Evolutionary conservation across 2,329 filamentous ascomycete genomes (phyloP), one percentile per base, ranked within the genome.

Genomic region (Aspergillus sp.): DNA sequence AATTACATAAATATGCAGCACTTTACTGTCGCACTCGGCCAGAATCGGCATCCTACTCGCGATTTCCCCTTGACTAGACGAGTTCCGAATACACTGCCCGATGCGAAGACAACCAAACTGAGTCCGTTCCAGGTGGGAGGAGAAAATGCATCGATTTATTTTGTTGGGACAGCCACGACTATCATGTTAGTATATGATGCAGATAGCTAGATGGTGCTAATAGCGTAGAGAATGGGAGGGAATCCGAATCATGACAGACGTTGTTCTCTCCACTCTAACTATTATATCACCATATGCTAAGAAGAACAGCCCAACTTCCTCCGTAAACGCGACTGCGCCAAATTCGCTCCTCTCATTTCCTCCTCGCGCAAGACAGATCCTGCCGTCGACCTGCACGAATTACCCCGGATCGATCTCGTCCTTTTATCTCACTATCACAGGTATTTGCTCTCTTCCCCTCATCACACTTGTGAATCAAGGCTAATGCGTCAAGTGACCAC

Each of bases 391-490:
- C 58, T 85, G 5, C 70, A 81, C 38, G 69, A 79, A 27, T 65
- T 85, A 1, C 82, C 82, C 1, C 67, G 72, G 2, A 70, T 85
- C 13, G 79, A 85, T 56, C 65, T 71, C 1, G 72, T 86, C 2
- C 66, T 85, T 29, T 65, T 86, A 2, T 81, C 76, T 2, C 81
- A 85, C 54, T 85, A 85, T 56, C 82, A 86, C 51, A 81, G 67
- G 64, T 67, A 52, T 11, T 54, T 48, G 19, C 12, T 29, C 12
- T 29, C 9, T 6, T 27, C 13, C 19, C 12, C 3, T 26, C 9
- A 28, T 35, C 39, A 10, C 45, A 12, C 37, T 9, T 7, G 5
- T 13, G 11, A n/a, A 36, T 30, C 31, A 32, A 27, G 19, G 8
- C 19, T 19, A 19, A 30, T 34, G 10, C 6, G n/a, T 46, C 1